phyloP scores from a whole-genome alignment of 257 asterid genomes.

The Solanum paucissectum region DNA sequence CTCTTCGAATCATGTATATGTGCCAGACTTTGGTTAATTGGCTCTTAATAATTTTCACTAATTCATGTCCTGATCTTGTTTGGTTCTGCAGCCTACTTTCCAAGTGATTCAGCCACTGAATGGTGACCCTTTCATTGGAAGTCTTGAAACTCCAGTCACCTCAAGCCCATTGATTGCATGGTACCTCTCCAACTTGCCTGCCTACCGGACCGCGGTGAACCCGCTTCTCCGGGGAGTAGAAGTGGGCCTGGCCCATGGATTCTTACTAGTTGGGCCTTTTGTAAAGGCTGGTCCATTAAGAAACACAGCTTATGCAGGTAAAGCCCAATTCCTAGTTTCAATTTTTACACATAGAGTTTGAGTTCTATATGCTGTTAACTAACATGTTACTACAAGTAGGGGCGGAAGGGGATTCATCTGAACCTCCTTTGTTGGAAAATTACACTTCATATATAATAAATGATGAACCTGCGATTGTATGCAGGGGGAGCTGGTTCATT shows the following conservation, averaged over 20 bases:
- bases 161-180: conserved; percentile 94
- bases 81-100: conserved; percentile 65
- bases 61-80: not conserved
- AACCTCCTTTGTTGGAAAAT: not conserved
- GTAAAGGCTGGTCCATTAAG: conserved; percentile 75
- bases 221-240: conserved; percentile 65
- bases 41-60: not conserved
- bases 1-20: not conserved
- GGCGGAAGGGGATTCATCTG: not conserved
- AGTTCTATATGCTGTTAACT: not conserved
- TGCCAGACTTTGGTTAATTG: not conserved
- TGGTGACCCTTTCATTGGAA: conserved; percentile 97
- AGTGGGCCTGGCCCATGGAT: conserved; percentile 90
- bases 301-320: conserved; percentile 38
- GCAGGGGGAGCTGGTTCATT: conserved; percentile 62
- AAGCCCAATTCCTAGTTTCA: not conserved
- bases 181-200: conserved; percentile 91
- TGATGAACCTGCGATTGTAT: not conserved
- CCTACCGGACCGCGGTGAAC: conserved; percentile 76
- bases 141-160: conserved; percentile 92
- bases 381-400: not conserved
- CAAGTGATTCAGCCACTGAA: conserved; percentile 90
- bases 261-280: conserved; percentile 75
- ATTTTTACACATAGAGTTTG: not conserved
- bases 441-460: not conserved